These are phyloP conservation scores for Colletotrichum orchidophilum DNA, from an alignment of 2,329 filamentous ascomycete species.

Conservation along the genomic window DNA sequence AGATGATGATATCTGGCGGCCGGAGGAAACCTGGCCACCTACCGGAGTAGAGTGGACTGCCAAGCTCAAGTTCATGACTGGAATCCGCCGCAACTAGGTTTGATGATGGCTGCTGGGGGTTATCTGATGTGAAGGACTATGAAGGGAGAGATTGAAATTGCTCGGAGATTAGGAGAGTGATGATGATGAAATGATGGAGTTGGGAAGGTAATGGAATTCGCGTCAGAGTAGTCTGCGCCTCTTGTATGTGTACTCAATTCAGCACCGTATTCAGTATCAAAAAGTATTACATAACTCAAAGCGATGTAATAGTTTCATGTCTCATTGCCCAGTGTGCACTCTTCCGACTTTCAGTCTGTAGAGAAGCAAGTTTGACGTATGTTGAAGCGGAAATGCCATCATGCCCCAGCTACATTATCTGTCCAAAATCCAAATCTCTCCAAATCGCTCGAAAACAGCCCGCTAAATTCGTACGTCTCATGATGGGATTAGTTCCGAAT, in stretches of 20 bases:
- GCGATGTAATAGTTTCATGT: not conserved
- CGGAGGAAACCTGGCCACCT: not conserved
- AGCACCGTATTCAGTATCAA: not conserved
- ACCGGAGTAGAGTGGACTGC: not conserved
- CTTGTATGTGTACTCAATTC: not conserved
- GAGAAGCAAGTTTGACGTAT: conserved; percentile 8
- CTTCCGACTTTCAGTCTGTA: not conserved
- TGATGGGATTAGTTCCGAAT: conserved; percentile 23
- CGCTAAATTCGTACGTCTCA: not conserved
- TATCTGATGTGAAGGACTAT: not conserved
- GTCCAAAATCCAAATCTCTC: not conserved
- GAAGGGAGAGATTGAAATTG: not conserved
- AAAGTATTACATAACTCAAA: not conserved
- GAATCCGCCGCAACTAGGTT: not conserved
- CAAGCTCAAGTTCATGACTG: not conserved
- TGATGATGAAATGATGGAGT: not conserved
- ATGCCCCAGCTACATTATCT: not conserved
- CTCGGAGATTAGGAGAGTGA: not conserved
- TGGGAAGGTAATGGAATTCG: not conserved
- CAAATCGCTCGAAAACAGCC: conserved; percentile 13
- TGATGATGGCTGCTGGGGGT: not conserved
- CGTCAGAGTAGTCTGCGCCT: not conserved
- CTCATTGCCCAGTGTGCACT: conserved; percentile 15
- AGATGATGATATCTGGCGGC: not conserved
- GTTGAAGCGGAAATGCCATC: conserved; percentile 3